A percentile compares a stretch with the other conserved stretches of the same genome.
These are phyloP conservation scores for Coelastrella sp. DNA, from an alignment of 139 green algal genomes.

Conservation along the genomic window DNA sequence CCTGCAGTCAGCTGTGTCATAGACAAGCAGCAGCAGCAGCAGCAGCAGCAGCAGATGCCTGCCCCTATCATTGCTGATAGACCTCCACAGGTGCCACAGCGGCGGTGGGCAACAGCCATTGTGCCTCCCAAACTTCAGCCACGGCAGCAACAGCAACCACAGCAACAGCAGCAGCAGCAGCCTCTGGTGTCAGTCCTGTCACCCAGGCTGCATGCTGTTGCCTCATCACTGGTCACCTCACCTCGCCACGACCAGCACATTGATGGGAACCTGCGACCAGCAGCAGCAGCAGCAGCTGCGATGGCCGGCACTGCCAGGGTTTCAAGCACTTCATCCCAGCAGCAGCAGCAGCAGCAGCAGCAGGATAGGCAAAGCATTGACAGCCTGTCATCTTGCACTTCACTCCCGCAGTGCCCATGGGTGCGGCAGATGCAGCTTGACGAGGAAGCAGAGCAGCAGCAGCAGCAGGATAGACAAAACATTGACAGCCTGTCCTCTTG, in stretches of 20 bases:
- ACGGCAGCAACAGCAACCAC: background rate
- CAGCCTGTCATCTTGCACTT: background rate
- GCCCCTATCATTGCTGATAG: background rate
- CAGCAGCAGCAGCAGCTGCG: conserved; percentile 3
- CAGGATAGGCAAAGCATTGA: background rate
- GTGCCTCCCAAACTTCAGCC: background rate
- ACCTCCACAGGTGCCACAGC: background rate
- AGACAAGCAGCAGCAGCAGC: background rate
- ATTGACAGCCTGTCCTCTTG: too few species aligned
- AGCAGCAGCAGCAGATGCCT: background rate
- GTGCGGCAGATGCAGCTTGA: background rate
- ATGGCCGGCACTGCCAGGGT: background rate
- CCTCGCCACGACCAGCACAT: background rate
- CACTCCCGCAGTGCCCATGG: background rate
- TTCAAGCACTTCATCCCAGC: background rate
- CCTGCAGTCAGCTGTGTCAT: background rate
- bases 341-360: conserved; percentile 7
- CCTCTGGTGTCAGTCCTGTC: background rate
- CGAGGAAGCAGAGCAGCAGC: background rate
- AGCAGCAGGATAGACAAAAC: background rate
- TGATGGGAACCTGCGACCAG: background rate
- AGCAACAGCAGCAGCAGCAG: conserved; percentile 2
- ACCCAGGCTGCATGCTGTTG: background rate
- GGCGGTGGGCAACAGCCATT: background rate
- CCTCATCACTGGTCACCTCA: background rate